Evolutionary conservation across 371 early-diverging fungal genomes (phyloP).

Genomic region (Catenaria anguillulae): DNA sequence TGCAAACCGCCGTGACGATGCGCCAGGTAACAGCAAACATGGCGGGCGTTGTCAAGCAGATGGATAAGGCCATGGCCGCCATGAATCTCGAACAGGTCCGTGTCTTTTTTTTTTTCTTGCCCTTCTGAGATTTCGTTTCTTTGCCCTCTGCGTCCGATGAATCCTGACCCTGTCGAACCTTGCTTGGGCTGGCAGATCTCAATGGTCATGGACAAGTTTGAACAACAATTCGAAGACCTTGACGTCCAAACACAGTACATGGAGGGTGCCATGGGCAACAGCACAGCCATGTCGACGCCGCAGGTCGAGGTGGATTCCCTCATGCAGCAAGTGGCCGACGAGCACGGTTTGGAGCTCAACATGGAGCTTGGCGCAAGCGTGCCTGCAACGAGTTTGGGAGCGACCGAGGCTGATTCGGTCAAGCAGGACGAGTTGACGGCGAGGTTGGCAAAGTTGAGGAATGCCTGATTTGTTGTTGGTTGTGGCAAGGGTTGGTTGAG

Average conservation of each 20-base stretch:
- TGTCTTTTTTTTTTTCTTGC: neutral
- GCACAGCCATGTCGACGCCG: slow-evolving; percentile 77
- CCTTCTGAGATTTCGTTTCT: neutral
- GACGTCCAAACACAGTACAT: slow-evolving; percentile 86
- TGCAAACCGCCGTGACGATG: slow-evolving; percentile 93
- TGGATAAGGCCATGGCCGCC: slow-evolving; percentile 76
- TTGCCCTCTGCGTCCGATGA: neutral
- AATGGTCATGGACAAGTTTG: slow-evolving; percentile 87
- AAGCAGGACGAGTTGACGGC: slow-evolving; percentile 49
- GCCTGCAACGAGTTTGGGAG: neutral
- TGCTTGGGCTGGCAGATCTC: slow-evolving; percentile 61
- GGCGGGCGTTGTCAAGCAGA: slow-evolving; percentile 72
- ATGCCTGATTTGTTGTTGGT: slow-evolving; percentile 20
- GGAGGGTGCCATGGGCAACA: slow-evolving; percentile 75
- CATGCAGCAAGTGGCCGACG: slow-evolving; percentile 88
- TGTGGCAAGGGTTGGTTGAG: too few species aligned
- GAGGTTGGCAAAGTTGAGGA: slow-evolving; percentile 46
- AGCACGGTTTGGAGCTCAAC: slow-evolving; percentile 74
- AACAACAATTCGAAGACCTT: slow-evolving; percentile 79
- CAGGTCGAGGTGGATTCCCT: slow-evolving; percentile 77
- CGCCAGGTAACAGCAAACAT: slow-evolving; percentile 54
- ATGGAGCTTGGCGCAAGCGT: slow-evolving; percentile 21
- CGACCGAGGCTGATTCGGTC: neutral
- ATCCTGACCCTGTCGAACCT: too few species aligned
- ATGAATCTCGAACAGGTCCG: slow-evolving; percentile 63